phyloP scores from a whole-genome alignment of 2,329 filamentous ascomycete genomes.

The Aspergillus japonicus region DNA sequence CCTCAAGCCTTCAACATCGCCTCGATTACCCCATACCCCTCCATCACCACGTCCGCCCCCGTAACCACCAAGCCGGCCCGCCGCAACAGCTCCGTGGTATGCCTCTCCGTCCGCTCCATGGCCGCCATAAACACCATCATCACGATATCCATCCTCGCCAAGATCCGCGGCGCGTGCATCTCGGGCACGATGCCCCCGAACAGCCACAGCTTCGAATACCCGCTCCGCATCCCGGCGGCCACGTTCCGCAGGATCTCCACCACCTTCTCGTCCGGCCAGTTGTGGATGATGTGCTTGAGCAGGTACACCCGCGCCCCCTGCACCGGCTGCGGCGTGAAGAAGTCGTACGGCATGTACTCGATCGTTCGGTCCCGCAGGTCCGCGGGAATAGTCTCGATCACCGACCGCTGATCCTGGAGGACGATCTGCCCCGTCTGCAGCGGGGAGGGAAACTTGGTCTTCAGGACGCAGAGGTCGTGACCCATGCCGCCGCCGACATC shows the following conservation, averaged over 20 bases:
- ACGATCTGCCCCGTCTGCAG: slow-evolving; percentile 11
- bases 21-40: slow-evolving; percentile 2
- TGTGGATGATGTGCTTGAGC: slow-evolving; percentile 35
- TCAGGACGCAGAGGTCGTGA: slow-evolving; percentile 13
- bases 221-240: neutral
- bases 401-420: slow-evolving; percentile 16
- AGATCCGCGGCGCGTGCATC: neutral
- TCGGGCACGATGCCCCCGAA: slow-evolving; percentile 5
- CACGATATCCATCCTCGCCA: slow-evolving; percentile 4
- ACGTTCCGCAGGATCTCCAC: slow-evolving; percentile 1
- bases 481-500: slow-evolving; percentile 22
- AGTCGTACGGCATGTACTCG: slow-evolving; percentile 10
- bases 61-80: slow-evolving; percentile 1
- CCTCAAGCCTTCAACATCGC: neutral
- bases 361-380: neutral
- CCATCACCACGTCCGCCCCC: neutral
- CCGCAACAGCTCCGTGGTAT: slow-evolving; percentile 3
- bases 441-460: slow-evolving; percentile 4
- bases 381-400: slow-evolving; percentile 11
- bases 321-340: slow-evolving; percentile 16
- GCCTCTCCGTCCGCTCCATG: slow-evolving; percentile 6
- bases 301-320: slow-evolving; percentile 38
- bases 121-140: slow-evolving; percentile 7
- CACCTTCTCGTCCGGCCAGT: slow-evolving; percentile 34
- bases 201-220: slow-evolving; percentile 12